Base-by-base conservation (phyloP, 2,329 filamentous ascomycete species). In the Trichoderma breve region DNA sequence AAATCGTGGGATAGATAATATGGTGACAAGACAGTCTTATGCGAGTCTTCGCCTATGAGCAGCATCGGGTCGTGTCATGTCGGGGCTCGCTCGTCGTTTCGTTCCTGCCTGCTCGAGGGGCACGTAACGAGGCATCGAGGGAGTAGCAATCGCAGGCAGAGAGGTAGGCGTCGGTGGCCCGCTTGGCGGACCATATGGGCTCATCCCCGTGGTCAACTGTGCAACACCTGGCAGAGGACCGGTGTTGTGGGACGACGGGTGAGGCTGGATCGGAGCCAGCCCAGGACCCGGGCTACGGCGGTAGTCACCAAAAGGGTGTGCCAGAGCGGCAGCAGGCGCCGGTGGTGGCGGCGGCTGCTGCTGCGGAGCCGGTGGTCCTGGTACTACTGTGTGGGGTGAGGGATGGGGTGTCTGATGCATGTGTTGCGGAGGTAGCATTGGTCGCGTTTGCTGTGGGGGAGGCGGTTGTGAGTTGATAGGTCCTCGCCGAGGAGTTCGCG, bases 141-240 rank as follows among this genome's bases (percentile, higher is more conserved):
- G 36, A 21, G 70, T 71, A 55, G 64, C 63, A 21, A 72, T 72
- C 47, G 71, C 43, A 30, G 66, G 66, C 39, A 72, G 32, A 43
- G 71, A 70, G 7, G 61, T 64, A 11, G 68, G 71, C 18, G 68
- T 73, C 12, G 69, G 62, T 11, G 71, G 62, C 28, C 71, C 71
- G 28, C 68, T 71, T 24, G 71, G 51, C 9, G 71, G 61, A n/a
- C 69, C 87, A 77, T 90, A 91, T 0, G 88, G 87, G 74, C 86
- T 89, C 36, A 90, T 83, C 14, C 89, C 89, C 0, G 89, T 91
- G 2, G 89, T 91, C 75, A 91, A 84, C 77, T 91, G 89, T 43
- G 87, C 86, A 18, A 91, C 84, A 65, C 88, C 86, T 1, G 89
- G 89, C n/a, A 91, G 81, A 73, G 87, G 82, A 0, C 82, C 85